These are phyloP conservation scores for Fusarium anguioides DNA, from an alignment of 2,329 filamentous ascomycete genomes.

Conservation along the genomic window DNA sequence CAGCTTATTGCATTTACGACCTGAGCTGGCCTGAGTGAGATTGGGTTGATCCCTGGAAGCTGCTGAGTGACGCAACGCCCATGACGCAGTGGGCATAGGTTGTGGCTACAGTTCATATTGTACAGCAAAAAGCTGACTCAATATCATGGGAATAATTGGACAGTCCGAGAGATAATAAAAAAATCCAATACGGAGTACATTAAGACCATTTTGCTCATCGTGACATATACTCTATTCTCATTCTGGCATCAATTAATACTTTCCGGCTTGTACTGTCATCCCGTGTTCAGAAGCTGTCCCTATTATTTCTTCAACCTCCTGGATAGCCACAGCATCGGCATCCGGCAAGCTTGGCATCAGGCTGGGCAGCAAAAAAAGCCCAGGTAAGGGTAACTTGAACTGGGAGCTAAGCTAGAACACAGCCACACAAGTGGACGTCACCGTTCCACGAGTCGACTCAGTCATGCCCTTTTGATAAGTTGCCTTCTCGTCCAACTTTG, in stretches of 20 bases:
- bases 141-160: neutral
- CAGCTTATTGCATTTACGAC: constrained; percentile 1
- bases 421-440: constrained; percentile 50
- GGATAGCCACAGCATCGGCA: constrained; percentile 34
- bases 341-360: constrained; percentile 27
- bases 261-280: neutral
- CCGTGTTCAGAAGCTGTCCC: neutral
- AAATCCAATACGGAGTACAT: neutral
- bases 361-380: constrained; percentile 35
- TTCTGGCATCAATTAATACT: neutral
- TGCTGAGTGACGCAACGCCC: constrained; percentile 32
- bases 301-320: constrained; percentile 20
- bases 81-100: constrained; percentile 28
- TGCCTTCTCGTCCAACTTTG: constrained; percentile 43
- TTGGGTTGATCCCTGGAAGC: constrained; percentile 20
- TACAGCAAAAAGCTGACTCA: too few species aligned
- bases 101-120: constrained; percentile 21
- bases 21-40: constrained; percentile 9
- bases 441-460: constrained; percentile 34
- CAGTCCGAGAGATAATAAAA: neutral
- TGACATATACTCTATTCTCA: neutral
- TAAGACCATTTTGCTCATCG: neutral
- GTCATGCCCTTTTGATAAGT: constrained; percentile 34
- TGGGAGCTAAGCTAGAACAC: constrained; percentile 30
- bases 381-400: constrained; percentile 3